Conservation (phyloP, 768 basidiomycete genomes). For the Lanmaoa pseudosensibilis region DNA sequence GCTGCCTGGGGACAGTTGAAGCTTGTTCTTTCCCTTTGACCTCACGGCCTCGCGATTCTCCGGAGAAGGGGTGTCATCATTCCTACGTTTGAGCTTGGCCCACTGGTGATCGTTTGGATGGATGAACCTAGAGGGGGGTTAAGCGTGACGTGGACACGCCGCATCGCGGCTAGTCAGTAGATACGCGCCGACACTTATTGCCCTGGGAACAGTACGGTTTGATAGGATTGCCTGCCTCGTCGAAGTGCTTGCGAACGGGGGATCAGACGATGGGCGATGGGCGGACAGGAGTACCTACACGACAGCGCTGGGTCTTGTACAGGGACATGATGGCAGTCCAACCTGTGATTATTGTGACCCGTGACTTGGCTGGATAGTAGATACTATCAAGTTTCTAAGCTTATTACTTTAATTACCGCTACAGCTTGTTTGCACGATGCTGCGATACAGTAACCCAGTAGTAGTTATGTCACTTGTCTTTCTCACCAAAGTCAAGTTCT, state of each 20-base stretch:
- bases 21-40: constrained; percentile 25
- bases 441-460: no score
- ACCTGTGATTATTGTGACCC: constrained; percentile 21
- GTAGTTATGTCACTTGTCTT: no score
- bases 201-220: constrained; percentile 49
- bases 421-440: no score
- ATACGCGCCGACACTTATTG: constrained; percentile 47
- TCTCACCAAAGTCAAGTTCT: not conserved
- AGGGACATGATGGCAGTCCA: constrained; percentile 26
- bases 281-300: constrained; percentile 36
- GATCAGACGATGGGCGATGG: constrained; percentile 10
- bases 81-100: constrained; percentile 25
- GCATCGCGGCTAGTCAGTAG: constrained; percentile 6
- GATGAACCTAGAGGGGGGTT: constrained; percentile 40
- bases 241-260: constrained; percentile 44
- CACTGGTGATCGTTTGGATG: constrained; percentile 52
- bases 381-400: no score
- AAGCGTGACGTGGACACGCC: constrained; percentile 4
- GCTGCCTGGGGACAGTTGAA: constrained; percentile 20
- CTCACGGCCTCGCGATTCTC: constrained; percentile 22
- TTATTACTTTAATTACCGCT: no score
- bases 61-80: constrained; percentile 19
- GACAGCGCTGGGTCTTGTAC: constrained; percentile 49
- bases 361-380: constrained; percentile 13
- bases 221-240: constrained; percentile 42